Base-by-base conservation (phyloP, 441 rosid genomes). In the Biscutella laevigata region DNA sequence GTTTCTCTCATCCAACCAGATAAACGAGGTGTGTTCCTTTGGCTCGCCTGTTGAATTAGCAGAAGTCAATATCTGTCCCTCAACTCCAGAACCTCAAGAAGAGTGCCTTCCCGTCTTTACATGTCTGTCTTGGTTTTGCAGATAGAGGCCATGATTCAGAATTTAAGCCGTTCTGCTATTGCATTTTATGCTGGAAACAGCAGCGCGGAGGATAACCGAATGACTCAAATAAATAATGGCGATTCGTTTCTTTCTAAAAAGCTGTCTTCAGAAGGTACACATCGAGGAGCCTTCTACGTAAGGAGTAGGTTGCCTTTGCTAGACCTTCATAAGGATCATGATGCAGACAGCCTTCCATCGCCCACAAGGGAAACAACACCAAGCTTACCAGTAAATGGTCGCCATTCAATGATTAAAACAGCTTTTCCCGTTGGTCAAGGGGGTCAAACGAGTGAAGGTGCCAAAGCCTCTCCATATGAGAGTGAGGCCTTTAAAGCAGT, bases 281-380 rank as follows among this genome's bases (percentile, higher is more conserved):
- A 69, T 58, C 58, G 66, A 27, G 92, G 76, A 37, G 43, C 57
- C 22, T 54, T 73, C 43, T 55, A 57, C 53, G 45, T 72, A 34
- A 89, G 71, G 77, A 73, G 73, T 57, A 84, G 78, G 75, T 76
- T 77, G 14, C 95, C 97, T 34, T 69, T 92, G 72, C 78, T 92
- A 35, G 97, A 94, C 75, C 96, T 89, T 62, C 95, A 89, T 62
- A 89, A 78, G 79, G 94, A 76, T 70, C 99, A 94, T 68, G 97
- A 94, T 62, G 81, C 64, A 30, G 94, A 89, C 75, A 86, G 91
- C 59, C 95, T 94, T 65, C 97, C 99, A 7, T 94, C 97, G 13
- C 99, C 99, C 13, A 94, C 97, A 30, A 79, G 79, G 52, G 89
- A 86, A 64, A 69, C 81, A 30, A 60, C 82, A 13, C 82, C 84